A percentile compares a stretch with the other conserved stretches of the same genome.
These are phyloP conservation scores for Pezicula rhizophila DNA, from an alignment of 2,329 filamentous ascomycete species.

Conservation along the genomic window DNA sequence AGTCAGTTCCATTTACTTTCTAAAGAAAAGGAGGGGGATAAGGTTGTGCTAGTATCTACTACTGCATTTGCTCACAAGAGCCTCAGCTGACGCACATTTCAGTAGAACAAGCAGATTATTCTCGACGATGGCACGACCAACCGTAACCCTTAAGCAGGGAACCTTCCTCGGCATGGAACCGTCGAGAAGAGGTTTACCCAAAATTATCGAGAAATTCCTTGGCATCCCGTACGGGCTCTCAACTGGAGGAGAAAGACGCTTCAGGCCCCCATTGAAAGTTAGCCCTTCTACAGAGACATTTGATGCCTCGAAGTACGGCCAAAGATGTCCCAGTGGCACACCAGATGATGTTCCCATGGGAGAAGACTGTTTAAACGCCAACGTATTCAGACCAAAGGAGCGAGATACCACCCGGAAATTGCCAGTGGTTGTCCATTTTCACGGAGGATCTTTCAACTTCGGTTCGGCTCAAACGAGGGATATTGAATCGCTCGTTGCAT, in stretches of 20 bases:
- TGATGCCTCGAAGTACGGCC: slow-evolving; percentile 31
- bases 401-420: slow-evolving; percentile 23
- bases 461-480: slow-evolving; percentile 47
- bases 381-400: slow-evolving; percentile 36
- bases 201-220: slow-evolving; percentile 34
- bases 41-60: no score
- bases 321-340: slow-evolving; percentile 19
- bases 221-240: slow-evolving; percentile 44
- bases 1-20: no score
- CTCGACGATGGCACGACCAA: slow-evolving; percentile 5
- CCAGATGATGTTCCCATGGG: slow-evolving; percentile 12
- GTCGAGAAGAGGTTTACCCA: slow-evolving; percentile 11
- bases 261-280: slow-evolving; percentile 28
- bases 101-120: neutral
- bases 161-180: slow-evolving; percentile 18
- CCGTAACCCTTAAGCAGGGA: slow-evolving; percentile 20
- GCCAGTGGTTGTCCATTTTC: slow-evolving; percentile 54
- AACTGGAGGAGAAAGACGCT: slow-evolving; percentile 40
- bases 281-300: slow-evolving; percentile 20
- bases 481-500: slow-evolving; percentile 54
- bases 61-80: no score
- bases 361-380: slow-evolving; percentile 49
- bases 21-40: no score
- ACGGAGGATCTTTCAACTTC: slow-evolving; percentile 58
- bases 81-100: no score